These are phyloP conservation scores for Aspergillus coremiiformis DNA, from an alignment of 495 filamentous ascomycete genomes.

Conservation along the genomic window DNA sequence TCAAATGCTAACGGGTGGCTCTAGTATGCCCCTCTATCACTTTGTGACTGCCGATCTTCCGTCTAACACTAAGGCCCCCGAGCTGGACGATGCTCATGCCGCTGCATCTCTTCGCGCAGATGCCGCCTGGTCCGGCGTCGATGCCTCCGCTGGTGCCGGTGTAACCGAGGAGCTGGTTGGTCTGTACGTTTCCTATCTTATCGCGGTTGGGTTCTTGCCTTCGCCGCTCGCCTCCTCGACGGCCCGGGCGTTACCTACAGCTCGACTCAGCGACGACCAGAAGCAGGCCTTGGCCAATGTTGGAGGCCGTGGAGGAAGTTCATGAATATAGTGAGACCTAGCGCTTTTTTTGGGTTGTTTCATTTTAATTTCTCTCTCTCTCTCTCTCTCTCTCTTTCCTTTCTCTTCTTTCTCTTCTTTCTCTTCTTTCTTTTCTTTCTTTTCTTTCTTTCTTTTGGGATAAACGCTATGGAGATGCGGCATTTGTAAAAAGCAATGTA, in stretches of 20 bases:
- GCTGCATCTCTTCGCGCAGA: constrained; percentile 54
- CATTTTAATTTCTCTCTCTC: constrained; percentile 2
- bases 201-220: constrained; percentile 62
- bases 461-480: neutral
- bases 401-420: neutral
- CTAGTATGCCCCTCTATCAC: constrained; percentile 74
- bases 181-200: constrained; percentile 64
- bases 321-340: constrained; percentile 12
- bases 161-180: constrained; percentile 65
- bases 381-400: neutral
- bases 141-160: constrained; percentile 53
- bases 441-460: too few species aligned
- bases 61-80: constrained; percentile 67
- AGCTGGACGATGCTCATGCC: constrained; percentile 72
- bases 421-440: too few species aligned
- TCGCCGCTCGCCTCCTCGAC: constrained; percentile 41
- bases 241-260: constrained; percentile 38
- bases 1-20: neutral
- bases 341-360: neutral
- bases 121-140: constrained; percentile 54
- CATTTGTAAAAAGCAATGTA: neutral
- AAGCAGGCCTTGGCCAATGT: constrained; percentile 41
- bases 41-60: constrained; percentile 78
- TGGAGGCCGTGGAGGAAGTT: constrained; percentile 41
- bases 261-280: constrained; percentile 43